Evolutionary conservation across 2,329 filamentous ascomycete species (phyloP).

Genomic region (Thelonectria discophora): DNA sequence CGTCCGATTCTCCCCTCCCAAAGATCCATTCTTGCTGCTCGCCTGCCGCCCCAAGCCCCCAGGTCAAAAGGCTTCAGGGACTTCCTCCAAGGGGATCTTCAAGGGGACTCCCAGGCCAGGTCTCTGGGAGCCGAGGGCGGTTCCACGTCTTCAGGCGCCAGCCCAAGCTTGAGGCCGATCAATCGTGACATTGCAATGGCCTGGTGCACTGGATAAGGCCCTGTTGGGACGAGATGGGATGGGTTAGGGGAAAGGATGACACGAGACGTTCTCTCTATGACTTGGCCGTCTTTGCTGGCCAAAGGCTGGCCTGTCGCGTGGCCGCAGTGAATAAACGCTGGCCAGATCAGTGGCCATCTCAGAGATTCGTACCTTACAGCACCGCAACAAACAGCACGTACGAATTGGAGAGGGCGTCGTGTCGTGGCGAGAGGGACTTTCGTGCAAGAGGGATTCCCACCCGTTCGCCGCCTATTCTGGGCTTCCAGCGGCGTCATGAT

Average conservation of each 20-base stretch:
- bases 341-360: conserved; percentile 23
- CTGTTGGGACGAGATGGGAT: conserved; percentile 36
- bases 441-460: conserved; percentile 31
- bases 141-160: conserved; percentile 34
- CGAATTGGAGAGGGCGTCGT: not conserved
- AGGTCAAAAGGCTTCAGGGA: conserved; percentile 13
- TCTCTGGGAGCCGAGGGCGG: conserved; percentile 31
- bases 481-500: conserved; percentile 37
- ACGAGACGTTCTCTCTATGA: conserved; percentile 27
- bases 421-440: not conserved
- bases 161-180: conserved; percentile 34
- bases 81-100: conserved; percentile 26
- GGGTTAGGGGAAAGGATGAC: conserved; percentile 30
- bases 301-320: conserved; percentile 25
- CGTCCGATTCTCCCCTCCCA: conserved; percentile 25
- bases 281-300: conserved; percentile 31
- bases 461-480: conserved; percentile 38
- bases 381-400: not conserved
- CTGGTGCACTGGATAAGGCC: conserved; percentile 33
- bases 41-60: not conserved
- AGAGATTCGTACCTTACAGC: not conserved
- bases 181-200: conserved; percentile 28
- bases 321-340: conserved; percentile 35
- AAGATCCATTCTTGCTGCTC: conserved; percentile 9
- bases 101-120: conserved; percentile 30